Conservation (phyloP, 1,139 yeast species). For the Suhomyces maxii region DNA sequence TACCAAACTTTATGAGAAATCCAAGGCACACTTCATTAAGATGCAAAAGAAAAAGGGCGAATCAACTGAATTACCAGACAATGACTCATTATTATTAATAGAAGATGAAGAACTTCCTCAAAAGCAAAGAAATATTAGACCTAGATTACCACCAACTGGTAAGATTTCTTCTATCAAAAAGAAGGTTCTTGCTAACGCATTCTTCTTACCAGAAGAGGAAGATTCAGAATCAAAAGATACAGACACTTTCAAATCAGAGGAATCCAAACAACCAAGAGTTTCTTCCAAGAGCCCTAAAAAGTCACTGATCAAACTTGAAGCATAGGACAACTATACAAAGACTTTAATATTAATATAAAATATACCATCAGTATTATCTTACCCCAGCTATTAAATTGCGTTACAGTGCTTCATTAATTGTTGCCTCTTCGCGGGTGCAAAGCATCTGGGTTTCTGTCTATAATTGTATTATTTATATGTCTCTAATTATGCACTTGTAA, state of each 20-base stretch:
- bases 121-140: conserved; percentile 74
- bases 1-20: conserved; percentile 48
- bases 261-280: neutral
- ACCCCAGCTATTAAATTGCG: too few species aligned
- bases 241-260: neutral
- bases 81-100: conserved; percentile 47
- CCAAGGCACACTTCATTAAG: conserved; percentile 50
- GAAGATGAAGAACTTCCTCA: conserved; percentile 85
- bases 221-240: neutral
- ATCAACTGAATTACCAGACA: conserved; percentile 43
- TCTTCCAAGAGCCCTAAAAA: conserved; percentile 8
- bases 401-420: too few species aligned
- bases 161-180: conserved; percentile 74
- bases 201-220: conserved; percentile 30
- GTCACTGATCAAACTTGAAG: conserved; percentile 4
- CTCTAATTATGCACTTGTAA: neutral
- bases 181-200: conserved; percentile 54
- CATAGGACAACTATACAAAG: neutral
- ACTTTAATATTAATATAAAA: too few species aligned
- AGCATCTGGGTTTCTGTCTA: neutral
- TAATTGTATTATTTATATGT: conserved; percentile 1
- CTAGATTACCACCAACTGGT: conserved; percentile 92
- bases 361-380: too few species aligned
- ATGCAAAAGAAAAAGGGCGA: conserved; percentile 56
- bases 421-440: neutral